Conservation (phyloP, 192 early-diverging fungal species). For the Phycomyces nitens region DNA sequence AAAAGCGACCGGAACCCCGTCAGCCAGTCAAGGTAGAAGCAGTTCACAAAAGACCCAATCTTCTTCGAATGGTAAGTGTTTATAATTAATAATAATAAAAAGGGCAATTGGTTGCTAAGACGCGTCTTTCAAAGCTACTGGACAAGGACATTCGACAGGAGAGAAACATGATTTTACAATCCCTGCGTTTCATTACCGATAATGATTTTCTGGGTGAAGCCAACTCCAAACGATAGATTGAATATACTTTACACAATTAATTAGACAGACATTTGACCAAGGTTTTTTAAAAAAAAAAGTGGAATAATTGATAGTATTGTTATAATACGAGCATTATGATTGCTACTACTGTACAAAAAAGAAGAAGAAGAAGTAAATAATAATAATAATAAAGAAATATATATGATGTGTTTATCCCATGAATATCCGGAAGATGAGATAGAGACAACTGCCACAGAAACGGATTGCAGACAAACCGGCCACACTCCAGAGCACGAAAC, state of each 20-base stretch:
- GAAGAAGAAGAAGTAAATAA: too few species aligned
- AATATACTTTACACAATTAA: too few species aligned
- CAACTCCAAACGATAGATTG: neutral
- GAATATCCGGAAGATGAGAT: constrained; percentile 61
- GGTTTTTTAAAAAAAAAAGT: too few species aligned
- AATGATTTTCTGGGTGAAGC: constrained; percentile 48
- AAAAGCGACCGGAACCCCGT: constrained; percentile 16
- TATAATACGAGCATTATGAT: too few species aligned
- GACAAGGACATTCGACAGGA: constrained; percentile 60
- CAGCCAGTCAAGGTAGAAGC: constrained; percentile 16
- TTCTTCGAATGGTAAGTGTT: constrained; percentile 40
- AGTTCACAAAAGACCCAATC: constrained; percentile 33
- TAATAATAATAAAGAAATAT: too few species aligned
- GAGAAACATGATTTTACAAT: constrained; percentile 57
- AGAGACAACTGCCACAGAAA: constrained; percentile 63
- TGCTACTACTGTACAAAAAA: too few species aligned
- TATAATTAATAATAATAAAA: neutral
- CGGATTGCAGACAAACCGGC: constrained; percentile 61
- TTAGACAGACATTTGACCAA: too few species aligned
- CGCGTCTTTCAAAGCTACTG: constrained; percentile 56
- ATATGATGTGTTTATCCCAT: constrained; percentile 35
- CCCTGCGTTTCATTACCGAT: constrained; percentile 56
- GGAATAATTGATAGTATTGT: too few species aligned
- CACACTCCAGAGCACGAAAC: constrained; percentile 78
- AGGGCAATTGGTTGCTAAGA: neutral